Evolutionary conservation across 768 basidiomycete genomes (phyloP).

Genomic region (Suillus subluteus): DNA sequence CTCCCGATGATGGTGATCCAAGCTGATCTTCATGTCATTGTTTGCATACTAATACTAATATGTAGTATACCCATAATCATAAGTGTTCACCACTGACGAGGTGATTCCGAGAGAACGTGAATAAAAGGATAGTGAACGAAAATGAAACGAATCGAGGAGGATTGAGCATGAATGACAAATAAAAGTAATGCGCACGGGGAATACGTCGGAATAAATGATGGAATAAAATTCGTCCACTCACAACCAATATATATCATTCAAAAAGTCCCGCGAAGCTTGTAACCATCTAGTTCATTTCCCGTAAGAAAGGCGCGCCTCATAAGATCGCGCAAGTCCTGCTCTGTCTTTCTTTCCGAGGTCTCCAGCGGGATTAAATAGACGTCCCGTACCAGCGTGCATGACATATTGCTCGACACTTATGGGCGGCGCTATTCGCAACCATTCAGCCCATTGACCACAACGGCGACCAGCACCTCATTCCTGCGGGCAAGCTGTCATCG

Average conservation of each 20-base stretch:
- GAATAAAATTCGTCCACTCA: not conserved
- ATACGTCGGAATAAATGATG: not conserved
- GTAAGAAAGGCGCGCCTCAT: too few species aligned
- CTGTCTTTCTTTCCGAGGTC: not conserved
- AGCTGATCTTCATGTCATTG: not conserved
- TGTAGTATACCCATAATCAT: not conserved
- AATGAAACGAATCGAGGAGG: not conserved
- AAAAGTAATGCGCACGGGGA: not conserved
- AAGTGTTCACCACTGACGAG: not conserved
- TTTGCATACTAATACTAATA: not conserved
- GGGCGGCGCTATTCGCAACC: slow-evolving; percentile 12
- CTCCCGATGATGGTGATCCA: not conserved
- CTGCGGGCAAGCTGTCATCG: slow-evolving; percentile 12
- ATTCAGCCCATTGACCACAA: slow-evolving; percentile 18
- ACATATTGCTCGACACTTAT: not conserved
- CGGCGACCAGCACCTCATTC: slow-evolving; percentile 17
- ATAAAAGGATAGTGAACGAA: not conserved
- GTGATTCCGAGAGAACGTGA: not conserved
- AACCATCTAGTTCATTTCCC: too few species aligned
- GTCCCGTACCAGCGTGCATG: not conserved
- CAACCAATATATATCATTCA: not conserved
- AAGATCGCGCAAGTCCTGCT: too few species aligned
- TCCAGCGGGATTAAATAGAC: too few species aligned
- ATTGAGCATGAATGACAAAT: not conserved
- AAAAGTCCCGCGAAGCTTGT: too few species aligned